Percentiles rank a stretch among this genome's conserved stretches.
phyloP scores from a whole-genome alignment of 2,329 filamentous ascomycete species.

The Diaporthe amygdali region DNA sequence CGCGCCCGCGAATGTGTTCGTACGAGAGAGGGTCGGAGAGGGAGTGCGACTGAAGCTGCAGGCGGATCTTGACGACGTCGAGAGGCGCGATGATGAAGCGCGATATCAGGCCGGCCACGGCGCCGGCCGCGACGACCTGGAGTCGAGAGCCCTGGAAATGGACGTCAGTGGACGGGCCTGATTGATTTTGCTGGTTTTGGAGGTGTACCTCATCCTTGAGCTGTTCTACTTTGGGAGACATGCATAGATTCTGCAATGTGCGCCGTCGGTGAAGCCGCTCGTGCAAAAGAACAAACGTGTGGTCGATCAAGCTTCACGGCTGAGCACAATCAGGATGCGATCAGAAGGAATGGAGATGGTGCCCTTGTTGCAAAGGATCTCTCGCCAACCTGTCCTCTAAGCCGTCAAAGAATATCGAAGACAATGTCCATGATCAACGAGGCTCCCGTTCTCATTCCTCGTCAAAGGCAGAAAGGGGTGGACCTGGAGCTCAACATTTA shows the following conservation, averaged over 20 bases:
- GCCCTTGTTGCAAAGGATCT: neutral
- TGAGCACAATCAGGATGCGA: neutral
- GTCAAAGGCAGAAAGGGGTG: neutral
- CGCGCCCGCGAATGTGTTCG: constrained; percentile 46
- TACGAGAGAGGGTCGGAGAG: constrained; percentile 74
- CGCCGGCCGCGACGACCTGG: constrained; percentile 62
- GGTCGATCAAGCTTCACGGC: neutral
- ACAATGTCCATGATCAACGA: neutral
- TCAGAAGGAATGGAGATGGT: neutral
- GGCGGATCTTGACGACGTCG: constrained; percentile 96
- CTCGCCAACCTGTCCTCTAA: constrained; percentile 1
- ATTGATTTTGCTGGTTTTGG: neutral
- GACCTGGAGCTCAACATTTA: constrained; percentile 1
- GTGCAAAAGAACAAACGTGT: neutral
- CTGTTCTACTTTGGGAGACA: constrained; percentile 48
- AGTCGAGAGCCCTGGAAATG: constrained; percentile 55
- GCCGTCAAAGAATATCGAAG: neutral
- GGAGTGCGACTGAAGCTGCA: constrained; percentile 90
- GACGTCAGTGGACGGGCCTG: neutral
- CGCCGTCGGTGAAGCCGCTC: neutral
- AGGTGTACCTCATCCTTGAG: constrained; percentile 63
- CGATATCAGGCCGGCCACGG: constrained; percentile 82
- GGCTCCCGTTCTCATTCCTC: neutral
- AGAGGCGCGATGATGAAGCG: constrained; percentile 94
- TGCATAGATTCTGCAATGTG: constrained; percentile 37